Percentiles rank a stretch among this genome's conserved stretches.
Evolutionary conservation across 1,139 yeast species (phyloP).

Genomic region (Geotrichum australiense): DNA sequence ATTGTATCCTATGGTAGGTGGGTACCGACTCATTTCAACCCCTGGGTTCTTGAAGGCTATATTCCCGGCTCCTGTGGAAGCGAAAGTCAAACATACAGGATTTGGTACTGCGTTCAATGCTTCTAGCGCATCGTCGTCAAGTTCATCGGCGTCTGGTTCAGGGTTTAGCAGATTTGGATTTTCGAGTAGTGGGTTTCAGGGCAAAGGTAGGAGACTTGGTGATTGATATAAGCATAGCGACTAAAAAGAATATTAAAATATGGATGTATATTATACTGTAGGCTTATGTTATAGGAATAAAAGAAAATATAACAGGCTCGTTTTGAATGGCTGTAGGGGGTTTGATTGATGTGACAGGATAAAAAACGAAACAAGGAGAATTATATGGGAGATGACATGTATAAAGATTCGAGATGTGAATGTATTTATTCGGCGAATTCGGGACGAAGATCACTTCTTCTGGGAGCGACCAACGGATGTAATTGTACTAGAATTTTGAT

Average conservation of each 20-base stretch:
- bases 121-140: not conserved
- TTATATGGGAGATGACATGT: not conserved
- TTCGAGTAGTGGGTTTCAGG: slow-evolving; percentile 19
- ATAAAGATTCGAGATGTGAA: not conserved
- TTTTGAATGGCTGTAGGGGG: not conserved
- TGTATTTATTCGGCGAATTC: slow-evolving; percentile 40
- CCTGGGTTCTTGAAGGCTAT: slow-evolving; percentile 24
- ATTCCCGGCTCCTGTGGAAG: slow-evolving; percentile 20
- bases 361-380: not conserved
- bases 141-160: slow-evolving; percentile 4
- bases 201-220: slow-evolving; percentile 28
- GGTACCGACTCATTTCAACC: slow-evolving; percentile 24
- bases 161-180: slow-evolving; percentile 16
- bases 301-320: not conserved
- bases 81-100: slow-evolving; percentile 13
- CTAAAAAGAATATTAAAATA: not conserved
- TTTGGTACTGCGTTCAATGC: slow-evolving; percentile 21
- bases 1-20: slow-evolving; percentile 22
- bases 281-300: slow-evolving; percentile 1
- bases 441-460: slow-evolving; percentile 63
- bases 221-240: slow-evolving; percentile 17
- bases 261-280: not conserved
- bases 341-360: not conserved
- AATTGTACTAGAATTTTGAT: slow-evolving; percentile 46
- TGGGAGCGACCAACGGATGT: slow-evolving; percentile 70